Evolutionary conservation across 2,329 filamentous ascomycete genomes (phyloP).

Genomic region (Massarina eburnea): DNA sequence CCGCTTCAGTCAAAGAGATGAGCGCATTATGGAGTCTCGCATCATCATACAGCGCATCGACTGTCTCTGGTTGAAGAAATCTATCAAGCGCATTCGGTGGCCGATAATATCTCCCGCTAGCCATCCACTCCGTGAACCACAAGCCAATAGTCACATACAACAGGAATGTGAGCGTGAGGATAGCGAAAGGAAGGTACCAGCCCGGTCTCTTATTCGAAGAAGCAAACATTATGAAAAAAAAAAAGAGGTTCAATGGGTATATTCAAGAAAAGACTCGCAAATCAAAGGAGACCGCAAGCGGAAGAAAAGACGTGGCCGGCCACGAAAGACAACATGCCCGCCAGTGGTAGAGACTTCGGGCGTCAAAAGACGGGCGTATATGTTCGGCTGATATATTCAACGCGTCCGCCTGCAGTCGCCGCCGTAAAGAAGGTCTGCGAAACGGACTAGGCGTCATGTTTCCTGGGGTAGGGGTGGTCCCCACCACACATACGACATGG

Average conservation of each 20-base stretch:
- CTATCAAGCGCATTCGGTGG: constrained; percentile 8
- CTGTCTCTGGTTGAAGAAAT: constrained; percentile 22
- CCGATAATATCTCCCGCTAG: constrained; percentile 1
- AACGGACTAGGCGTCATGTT: constrained; percentile 28
- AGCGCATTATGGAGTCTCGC: constrained; percentile 22
- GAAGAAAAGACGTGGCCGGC: constrained; percentile 5
- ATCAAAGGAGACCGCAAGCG: constrained; percentile 8
- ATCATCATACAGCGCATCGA: constrained; percentile 29
- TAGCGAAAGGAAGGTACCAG: constrained; percentile 27
- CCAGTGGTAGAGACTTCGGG: too few species aligned
- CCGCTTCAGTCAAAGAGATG: constrained; percentile 21
- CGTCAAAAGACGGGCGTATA: too few species aligned
- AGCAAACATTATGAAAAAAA: constrained; percentile 26
- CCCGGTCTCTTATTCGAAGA: constrained; percentile 15
- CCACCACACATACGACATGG: not conserved
- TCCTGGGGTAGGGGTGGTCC: constrained; percentile 7
- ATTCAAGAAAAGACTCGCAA: constrained; percentile 7
- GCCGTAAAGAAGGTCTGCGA: constrained; percentile 13
- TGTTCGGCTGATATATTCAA: constrained; percentile 13
- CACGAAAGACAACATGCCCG: too few species aligned
- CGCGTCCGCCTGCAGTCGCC: constrained; percentile 2
- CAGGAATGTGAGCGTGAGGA: constrained; percentile 16
- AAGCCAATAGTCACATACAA: constrained; percentile 16
- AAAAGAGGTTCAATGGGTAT: not conserved
- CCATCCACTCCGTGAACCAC: constrained; percentile 16